Conservation (phyloP, 257 asterid species). For the Agastache rugosa region DNA sequence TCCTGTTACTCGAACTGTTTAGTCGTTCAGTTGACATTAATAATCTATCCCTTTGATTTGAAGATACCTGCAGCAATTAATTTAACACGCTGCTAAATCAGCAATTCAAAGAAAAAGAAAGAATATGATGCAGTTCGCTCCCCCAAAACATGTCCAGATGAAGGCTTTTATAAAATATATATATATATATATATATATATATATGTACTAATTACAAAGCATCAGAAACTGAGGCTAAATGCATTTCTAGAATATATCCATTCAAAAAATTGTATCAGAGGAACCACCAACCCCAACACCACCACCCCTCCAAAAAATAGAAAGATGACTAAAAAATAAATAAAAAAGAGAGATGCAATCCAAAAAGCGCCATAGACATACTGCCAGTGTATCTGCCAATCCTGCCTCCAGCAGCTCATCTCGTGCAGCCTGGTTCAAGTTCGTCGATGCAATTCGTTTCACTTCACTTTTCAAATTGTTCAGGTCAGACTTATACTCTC, state of each 20-base stretch:
- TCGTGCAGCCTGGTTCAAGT: constrained; percentile 72
- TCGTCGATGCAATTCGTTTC: constrained; percentile 62
- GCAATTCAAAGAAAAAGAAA: too few species aligned
- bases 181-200: too few species aligned
- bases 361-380: constrained; percentile 37
- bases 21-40: constrained; percentile 60
- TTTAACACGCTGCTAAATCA: constrained; percentile 1
- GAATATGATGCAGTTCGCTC: not conserved
- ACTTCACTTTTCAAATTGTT: constrained; percentile 72
- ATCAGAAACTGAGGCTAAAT: not conserved
- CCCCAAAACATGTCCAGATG: not conserved
- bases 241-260: constrained; percentile 7
- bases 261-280: constrained; percentile 10
- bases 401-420: constrained; percentile 89
- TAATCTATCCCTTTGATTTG: constrained; percentile 74
- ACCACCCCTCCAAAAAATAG: not conserved
- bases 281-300: not conserved
- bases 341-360: not conserved
- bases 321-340: not conserved
- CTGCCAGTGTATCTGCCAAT: constrained; percentile 75
- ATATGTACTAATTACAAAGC: not conserved
- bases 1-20: constrained; percentile 70
- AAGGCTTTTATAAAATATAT: not conserved
- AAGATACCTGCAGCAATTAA: constrained; percentile 61
- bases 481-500: constrained; percentile 84